phyloP scores from a whole-genome alignment of 1,284 basidiomycete species.

The Inonotus obliquus region DNA sequence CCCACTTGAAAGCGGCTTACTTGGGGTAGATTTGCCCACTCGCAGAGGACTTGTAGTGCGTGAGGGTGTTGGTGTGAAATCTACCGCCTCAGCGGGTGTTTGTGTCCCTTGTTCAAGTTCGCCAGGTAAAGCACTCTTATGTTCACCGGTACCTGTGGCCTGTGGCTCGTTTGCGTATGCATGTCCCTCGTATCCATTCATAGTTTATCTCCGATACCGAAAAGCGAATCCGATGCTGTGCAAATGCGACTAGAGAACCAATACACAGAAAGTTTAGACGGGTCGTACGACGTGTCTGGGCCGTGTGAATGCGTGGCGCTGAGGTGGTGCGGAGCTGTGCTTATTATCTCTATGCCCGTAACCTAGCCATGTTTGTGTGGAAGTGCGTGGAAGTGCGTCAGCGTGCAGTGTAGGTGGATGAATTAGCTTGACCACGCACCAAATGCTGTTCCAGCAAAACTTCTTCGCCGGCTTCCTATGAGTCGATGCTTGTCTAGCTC shows the following conservation, averaged over 20 bases:
- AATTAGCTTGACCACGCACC: background rate
- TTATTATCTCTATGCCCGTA: background rate
- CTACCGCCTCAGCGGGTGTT: background rate
- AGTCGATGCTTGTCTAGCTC: background rate
- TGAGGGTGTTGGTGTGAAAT: constrained; percentile 14
- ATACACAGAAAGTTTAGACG: background rate
- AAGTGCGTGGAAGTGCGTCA: background rate
- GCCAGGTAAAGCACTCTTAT: background rate
- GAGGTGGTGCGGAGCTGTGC: background rate
- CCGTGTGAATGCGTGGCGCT: background rate
- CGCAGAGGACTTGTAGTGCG: constrained; percentile 5
- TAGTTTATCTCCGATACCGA: constrained; percentile 6
- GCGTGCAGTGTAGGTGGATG: background rate
- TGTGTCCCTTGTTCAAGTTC: background rate
- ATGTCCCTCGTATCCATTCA: constrained; percentile 1
- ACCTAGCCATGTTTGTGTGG: background rate
- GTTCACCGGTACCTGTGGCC: background rate
- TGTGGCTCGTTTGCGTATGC: background rate
- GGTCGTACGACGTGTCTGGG: background rate
- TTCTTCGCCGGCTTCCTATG: background rate
- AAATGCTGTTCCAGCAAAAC: background rate
- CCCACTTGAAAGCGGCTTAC: background rate
- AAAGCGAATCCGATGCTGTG: background rate
- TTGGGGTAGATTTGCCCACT: background rate
- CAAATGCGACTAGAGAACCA: background rate